These are phyloP conservation scores for Xerocomus spinulosus DNA, from an alignment of 768 basidiomycete species.

Conservation along the genomic window DNA sequence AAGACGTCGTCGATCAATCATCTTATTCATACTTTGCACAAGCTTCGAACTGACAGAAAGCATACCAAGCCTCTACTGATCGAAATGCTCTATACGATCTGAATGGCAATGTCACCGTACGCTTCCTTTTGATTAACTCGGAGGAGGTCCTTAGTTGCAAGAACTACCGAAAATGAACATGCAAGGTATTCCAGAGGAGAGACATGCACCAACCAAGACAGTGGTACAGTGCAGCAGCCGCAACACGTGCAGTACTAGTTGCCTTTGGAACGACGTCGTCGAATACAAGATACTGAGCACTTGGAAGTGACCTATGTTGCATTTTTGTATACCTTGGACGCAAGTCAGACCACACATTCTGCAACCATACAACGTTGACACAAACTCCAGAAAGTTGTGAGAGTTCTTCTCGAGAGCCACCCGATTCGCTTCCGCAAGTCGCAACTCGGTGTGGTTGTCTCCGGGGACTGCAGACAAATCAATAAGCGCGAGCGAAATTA, in stretches of 20 bases:
- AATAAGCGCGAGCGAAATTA: conserved; percentile 2
- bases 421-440: conserved; percentile 54
- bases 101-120: conserved; percentile 51
- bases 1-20: no score
- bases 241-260: conserved; percentile 71
- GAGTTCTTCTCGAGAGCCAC: conserved; percentile 70
- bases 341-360: conserved; percentile 10
- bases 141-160: conserved; percentile 71
- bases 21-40: neutral
- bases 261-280: conserved; percentile 60
- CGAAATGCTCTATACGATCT: conserved; percentile 29
- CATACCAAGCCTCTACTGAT: no score
- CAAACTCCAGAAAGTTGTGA: conserved; percentile 75
- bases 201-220: conserved; percentile 57
- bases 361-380: conserved; percentile 1
- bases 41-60: neutral
- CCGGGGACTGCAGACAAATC: conserved; percentile 25
- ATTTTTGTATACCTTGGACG: conserved; percentile 66
- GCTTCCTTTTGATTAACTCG: conserved; percentile 54
- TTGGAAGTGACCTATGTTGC: conserved; percentile 60
- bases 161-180: conserved; percentile 40
- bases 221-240: conserved; percentile 80
- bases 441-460: conserved; percentile 39
- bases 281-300: conserved; percentile 49
- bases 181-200: neutral